These are phyloP conservation scores for Cordyceps fumosorosea DNA, from an alignment of 2,329 filamentous ascomycete genomes.

Conservation along the genomic window DNA sequence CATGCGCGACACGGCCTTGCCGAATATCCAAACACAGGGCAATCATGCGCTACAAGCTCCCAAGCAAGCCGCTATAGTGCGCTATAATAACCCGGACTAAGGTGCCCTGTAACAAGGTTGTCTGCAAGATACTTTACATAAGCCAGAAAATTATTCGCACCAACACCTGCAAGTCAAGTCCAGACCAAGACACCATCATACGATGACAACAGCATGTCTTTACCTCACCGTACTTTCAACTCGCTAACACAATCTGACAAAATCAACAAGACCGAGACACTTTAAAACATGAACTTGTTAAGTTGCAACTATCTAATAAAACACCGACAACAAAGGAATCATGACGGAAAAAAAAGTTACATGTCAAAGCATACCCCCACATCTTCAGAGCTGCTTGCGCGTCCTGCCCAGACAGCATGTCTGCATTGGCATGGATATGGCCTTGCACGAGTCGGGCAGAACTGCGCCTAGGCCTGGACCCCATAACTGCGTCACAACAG, in stretches of 20 bases:
- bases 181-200: too few relatives aligned
- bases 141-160: background rate
- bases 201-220: background rate
- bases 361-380: background rate
- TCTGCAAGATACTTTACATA: too few relatives aligned
- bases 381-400: background rate
- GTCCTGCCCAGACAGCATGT: background rate
- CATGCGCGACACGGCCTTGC: too few relatives aligned
- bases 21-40: background rate
- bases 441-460: slow-evolving; percentile 1
- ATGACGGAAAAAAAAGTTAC: background rate
- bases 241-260: background rate
- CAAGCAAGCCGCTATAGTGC: background rate
- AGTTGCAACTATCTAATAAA: background rate
- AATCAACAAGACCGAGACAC: background rate
- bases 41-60: background rate
- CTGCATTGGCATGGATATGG: background rate
- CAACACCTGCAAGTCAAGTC: too few relatives aligned
- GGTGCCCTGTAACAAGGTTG: too few relatives aligned
- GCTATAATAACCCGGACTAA: background rate
- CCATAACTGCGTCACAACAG: background rate
- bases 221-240: background rate
- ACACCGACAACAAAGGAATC: background rate
- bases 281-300: too few relatives aligned
- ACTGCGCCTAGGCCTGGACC: background rate